Conservation (phyloP, 345 rosid species). For the Corchorus capsularis region DNA sequence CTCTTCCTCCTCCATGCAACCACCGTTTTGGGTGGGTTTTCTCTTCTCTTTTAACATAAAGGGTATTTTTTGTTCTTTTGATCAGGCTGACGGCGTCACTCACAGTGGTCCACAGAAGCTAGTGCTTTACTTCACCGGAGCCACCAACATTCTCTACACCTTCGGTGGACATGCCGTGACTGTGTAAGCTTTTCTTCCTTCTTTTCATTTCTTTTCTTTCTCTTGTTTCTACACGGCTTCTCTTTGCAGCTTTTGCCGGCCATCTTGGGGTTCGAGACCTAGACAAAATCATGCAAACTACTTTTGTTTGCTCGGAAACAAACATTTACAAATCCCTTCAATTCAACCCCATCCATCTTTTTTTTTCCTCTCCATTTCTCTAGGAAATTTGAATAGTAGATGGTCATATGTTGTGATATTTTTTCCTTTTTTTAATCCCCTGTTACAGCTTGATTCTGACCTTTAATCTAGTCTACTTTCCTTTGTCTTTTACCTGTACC, state of each 20-base stretch:
- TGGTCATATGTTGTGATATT: background rate
- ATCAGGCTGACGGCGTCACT: conserved; percentile 60
- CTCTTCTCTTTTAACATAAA: background rate
- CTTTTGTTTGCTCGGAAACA: conserved; percentile 24
- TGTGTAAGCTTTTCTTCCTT: conserved; percentile 58
- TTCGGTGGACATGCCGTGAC: conserved; percentile 99
- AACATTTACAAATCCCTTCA: conserved; percentile 5
- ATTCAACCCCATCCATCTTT: background rate
- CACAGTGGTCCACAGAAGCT: conserved; percentile 80
- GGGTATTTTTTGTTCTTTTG: background rate
- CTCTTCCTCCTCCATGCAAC: background rate
- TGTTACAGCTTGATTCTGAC: conserved; percentile 17
- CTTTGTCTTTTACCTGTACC: conserved; percentile 24
- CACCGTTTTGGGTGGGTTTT: background rate
- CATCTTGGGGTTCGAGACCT: conserved; percentile 45
- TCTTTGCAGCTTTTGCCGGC: conserved; percentile 90
- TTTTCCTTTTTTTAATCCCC: background rate
- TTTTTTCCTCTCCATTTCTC: conserved; percentile 8
- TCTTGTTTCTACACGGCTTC: conserved; percentile 68
- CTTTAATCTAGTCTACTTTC: conserved; percentile 12
- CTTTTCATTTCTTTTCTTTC: background rate
- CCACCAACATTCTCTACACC: conserved; percentile 95
- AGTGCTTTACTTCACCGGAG: conserved; percentile 97
- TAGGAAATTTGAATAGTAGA: conserved; percentile 29
- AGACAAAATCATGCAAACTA: conserved; percentile 45